These are phyloP conservation scores for Elongisporangium senticosum DNA, from an alignment of 352 stramenopile species.

Conservation along the genomic window DNA sequence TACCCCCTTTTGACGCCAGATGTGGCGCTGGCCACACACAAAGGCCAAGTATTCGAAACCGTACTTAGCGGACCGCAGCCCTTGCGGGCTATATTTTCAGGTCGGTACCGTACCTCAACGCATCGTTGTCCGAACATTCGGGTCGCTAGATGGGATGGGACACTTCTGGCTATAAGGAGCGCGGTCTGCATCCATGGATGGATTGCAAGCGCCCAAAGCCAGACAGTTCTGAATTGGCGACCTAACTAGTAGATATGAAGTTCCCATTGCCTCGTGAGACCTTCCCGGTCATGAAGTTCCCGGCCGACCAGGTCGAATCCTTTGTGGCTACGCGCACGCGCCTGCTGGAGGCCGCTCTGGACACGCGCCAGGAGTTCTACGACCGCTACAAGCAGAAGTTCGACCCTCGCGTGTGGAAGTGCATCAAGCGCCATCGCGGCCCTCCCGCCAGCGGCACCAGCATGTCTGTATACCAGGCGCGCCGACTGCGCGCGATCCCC, in stretches of 20 bases:
- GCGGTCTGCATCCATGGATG: background rate
- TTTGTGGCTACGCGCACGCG: slow-evolving; percentile 18
- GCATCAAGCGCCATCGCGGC: slow-evolving; percentile 10
- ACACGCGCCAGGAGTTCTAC: slow-evolving; percentile 15
- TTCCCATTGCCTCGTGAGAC: slow-evolving; percentile 17
- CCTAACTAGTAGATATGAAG: background rate
- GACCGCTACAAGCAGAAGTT: slow-evolving; percentile 16
- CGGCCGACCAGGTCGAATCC: slow-evolving; percentile 14
- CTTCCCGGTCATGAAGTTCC: slow-evolving; percentile 26
- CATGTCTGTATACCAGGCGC: slow-evolving; percentile 15
- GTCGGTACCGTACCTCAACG: background rate
- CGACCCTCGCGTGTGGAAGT: slow-evolving; percentile 16
- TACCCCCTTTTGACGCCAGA: background rate
- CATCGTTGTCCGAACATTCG: background rate
- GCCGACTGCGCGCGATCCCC: slow-evolving; percentile 1
- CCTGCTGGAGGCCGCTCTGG: slow-evolving; percentile 19
- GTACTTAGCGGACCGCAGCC: background rate
- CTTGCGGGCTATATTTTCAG: background rate
- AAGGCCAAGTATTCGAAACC: background rate
- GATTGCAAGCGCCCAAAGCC: background rate
- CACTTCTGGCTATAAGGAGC: background rate
- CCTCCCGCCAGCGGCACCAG: background rate
- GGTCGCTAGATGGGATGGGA: background rate
- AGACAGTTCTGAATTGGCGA: background rate
- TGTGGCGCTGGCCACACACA: background rate